Evolutionary conservation across 176 grass and related monocot genomes (phyloP).

Genomic region (maize (Zea mays)): DNA sequence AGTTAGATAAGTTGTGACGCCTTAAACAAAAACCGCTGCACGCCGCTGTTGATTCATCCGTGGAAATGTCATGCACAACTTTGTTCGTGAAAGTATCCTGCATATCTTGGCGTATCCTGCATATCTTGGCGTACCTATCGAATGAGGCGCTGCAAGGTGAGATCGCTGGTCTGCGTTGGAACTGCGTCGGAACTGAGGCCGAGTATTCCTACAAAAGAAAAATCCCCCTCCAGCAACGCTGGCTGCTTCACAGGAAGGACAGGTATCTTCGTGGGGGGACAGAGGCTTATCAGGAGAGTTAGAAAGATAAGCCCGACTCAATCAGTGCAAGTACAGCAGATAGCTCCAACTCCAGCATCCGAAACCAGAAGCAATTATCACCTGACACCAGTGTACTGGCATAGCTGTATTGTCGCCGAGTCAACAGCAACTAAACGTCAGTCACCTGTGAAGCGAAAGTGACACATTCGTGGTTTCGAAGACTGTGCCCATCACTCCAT

Average conservation of each 20-base stretch:
- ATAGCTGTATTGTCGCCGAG: neutral
- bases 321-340: neutral
- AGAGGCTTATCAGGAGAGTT: slow-evolving; percentile 8
- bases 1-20: too few relatives aligned
- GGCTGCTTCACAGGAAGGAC: neutral
- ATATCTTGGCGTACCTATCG: too few relatives aligned
- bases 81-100: too few relatives aligned
- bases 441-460: neutral
- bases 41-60: too few relatives aligned
- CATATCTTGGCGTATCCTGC: too few relatives aligned
- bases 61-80: too few relatives aligned
- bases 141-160: neutral
- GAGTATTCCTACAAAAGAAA: neutral
- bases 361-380: neutral
- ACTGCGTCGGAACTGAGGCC: neutral
- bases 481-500: neutral
- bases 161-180: neutral
- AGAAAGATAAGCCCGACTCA: neutral
- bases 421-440: neutral
- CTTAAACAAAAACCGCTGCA: too few relatives aligned
- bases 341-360: neutral
- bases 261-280: neutral
- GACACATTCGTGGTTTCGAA: neutral
- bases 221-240: neutral
- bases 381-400: neutral